Base-by-base conservation (phyloP, 768 basidiomycete genomes). In the Pleurotus tuber-regium region DNA sequence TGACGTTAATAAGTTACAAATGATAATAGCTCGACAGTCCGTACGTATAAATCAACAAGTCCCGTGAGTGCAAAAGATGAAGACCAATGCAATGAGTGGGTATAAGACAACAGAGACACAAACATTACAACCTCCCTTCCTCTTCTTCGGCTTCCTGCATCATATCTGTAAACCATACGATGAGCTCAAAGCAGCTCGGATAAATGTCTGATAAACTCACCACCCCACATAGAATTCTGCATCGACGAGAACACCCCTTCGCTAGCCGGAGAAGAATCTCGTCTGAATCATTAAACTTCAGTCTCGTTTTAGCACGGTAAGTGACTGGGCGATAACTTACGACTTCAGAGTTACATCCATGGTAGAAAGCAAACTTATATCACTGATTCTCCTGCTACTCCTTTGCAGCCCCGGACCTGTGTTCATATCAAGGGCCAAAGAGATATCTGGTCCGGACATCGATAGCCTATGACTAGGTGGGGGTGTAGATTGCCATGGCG, bases 151-250 rank as follows among this genome's bases (percentile, higher is more conserved):
- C 67, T 50, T 67, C 62, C 43, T 57, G 64, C 65, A 67, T 67
- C 44, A 67, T 49, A 19, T 66, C 67, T 67, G 47, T n/a, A 51
- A 47, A 54, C 10, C 35, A 23, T 33, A 47, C 23, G 25, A 18
- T 44, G 65, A 49, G 67, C 66, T 70, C 26, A 16, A 6, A 24
- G 39, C 35, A 29, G 26, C 43, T 35, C 36, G 12, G 38, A 25
- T 38, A 16, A 33, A 50, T 28, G 16, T 14, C 19, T 6, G 21
- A 41, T n/a, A 39, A 11, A 67, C 84, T 59, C 59, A 85, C 86
- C 85, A 60, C 82, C 81, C 87, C 87, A 88, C 46, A 81, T 72
- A n/a, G 86, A 86, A 53, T 74, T 77, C 54, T 84, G 77, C 68
- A 86, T 78, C 9, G 84, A 78, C 16, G 76, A 73, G 16, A 83